These are phyloP conservation scores for Fusarium miscanthi DNA, from an alignment of 2,329 filamentous ascomycete species.

Conservation along the genomic window DNA sequence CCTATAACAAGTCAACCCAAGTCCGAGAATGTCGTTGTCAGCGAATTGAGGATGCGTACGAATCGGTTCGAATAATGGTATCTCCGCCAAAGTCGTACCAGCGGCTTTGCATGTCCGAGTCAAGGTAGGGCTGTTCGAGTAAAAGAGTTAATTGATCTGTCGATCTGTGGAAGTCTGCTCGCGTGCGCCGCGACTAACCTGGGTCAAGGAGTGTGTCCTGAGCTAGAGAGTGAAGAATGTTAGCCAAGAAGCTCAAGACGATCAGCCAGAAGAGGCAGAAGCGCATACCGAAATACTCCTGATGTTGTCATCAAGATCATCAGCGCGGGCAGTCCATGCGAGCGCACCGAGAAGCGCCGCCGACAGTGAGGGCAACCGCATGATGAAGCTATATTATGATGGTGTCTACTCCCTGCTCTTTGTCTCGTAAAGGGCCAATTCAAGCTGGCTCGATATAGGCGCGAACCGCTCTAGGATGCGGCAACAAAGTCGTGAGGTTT, in stretches of 20 bases:
- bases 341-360: slow-evolving; percentile 62
- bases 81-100: slow-evolving; percentile 99
- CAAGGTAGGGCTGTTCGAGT: slow-evolving; percentile 82
- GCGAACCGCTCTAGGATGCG: slow-evolving; percentile 38
- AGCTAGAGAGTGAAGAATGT: slow-evolving; percentile 64
- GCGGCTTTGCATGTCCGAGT: slow-evolving; percentile 96
- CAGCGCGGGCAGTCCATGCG: slow-evolving; percentile 62
- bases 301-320: slow-evolving; percentile 59
- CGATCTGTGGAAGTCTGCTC: slow-evolving; percentile 27
- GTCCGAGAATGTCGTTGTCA: slow-evolving; percentile 16
- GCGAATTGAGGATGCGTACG: slow-evolving; percentile 59
- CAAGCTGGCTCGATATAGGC: slow-evolving; percentile 31
- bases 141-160: slow-evolving; percentile 38
- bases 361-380: slow-evolving; percentile 61
- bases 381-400: slow-evolving; percentile 47
- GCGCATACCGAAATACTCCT: slow-evolving; percentile 63
- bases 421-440: slow-evolving; percentile 33
- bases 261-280: neutral
- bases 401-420: slow-evolving; percentile 14
- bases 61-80: slow-evolving; percentile 81
- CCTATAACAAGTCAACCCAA: slow-evolving; percentile 57
- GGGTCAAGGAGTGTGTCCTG: slow-evolving; percentile 84
- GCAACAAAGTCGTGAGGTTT: slow-evolving; percentile 17
- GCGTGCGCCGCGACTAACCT: slow-evolving; percentile 66
- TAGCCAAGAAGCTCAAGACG: slow-evolving; percentile 25